Base-by-base conservation (phyloP, 169 alveolate genomes). In the Plasmodium sp. region DNA sequence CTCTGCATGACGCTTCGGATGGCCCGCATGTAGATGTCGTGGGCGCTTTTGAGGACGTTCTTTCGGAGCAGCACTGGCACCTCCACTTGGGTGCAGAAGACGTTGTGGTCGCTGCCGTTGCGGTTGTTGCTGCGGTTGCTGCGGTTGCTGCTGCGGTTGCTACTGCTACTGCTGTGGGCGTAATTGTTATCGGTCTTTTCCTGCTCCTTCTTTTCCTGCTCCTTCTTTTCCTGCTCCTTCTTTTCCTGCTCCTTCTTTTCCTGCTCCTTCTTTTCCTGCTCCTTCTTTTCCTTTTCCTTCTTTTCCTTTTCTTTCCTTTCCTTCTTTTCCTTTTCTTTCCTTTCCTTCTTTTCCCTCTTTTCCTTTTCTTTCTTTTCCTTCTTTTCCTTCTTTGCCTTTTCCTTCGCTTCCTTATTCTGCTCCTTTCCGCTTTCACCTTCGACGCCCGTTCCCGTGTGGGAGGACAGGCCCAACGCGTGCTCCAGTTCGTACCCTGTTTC, bases 11-110 rank as follows among this genome's bases (percentile, higher is more conserved):
- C 51, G 82, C 43, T 58, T 9, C 73, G 5, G 62, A 90, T 80
- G 22, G 91, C 94, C 48, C 94, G 36, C 33, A 90, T 34, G 51
- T 90, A 90, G 16, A 90, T 62, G 72, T 90, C 91, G 48, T 90
- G 45, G 43, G 82, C 36, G 51, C 94, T 90, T 90, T 80, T 90
- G 36, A 90, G 27, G 16, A 67, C 27, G 41, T 27, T 31, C 31
- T 33, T 41, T 62, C 73, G 43, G 51, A 80, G 36, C 33, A 18
- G 7, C 14, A 90, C 94, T 27, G 94, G 94, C 16, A 90, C 14
- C 3, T 83, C 41, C 34, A 90, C 94, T 22, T 80, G 71, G 5
- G 91, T 90, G 73, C 94, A 85, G 81, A 75, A 85, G n/a, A 85
- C 56, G 18, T 45, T 16, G 1, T 85, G 31, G 31, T 33, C 43